A percentile compares a stretch with the other conserved stretches of the same genome.
Conservation (phyloP, 2,329 filamentous ascomycete genomes). For the Aspergillus luchuensis region DNA sequence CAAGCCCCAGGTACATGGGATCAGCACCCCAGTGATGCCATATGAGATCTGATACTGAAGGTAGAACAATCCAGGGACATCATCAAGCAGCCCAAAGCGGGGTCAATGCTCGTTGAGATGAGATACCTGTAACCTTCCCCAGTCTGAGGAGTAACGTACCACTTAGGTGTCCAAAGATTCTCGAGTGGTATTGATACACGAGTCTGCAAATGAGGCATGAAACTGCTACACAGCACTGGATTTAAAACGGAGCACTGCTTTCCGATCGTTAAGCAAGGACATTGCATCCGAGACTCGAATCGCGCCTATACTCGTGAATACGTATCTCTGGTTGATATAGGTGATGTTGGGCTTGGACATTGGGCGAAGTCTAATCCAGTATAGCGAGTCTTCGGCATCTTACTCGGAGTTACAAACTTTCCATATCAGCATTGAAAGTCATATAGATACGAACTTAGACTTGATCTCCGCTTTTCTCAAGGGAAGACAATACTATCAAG, state of each 20-base stretch:
- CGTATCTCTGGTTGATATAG: no score
- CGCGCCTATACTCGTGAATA: not conserved
- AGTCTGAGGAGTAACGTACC: not conserved
- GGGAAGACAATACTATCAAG: no score
- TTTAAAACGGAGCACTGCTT: not conserved
- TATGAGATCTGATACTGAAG: not conserved
- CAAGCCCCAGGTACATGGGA: not conserved
- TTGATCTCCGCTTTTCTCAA: no score
- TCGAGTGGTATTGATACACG: not conserved
- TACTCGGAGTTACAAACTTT: no score
- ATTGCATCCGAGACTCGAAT: not conserved
- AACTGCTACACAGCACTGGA: not conserved
- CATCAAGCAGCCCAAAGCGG: not conserved
- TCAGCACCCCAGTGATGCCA: constrained; percentile 3
- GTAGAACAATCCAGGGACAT: not conserved
- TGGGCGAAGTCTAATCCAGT: no score
- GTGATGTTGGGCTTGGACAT: no score
- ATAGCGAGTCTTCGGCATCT: no score
- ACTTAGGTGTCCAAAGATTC: not conserved
- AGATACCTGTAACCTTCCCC: not conserved
- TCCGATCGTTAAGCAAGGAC: not conserved
- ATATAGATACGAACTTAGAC: no score
- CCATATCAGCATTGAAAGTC: no score
- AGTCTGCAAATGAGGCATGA: not conserved
- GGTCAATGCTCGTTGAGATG: not conserved